Percentiles rank a stretch among this genome's conserved stretches.
Conservation (phyloP, 2,329 filamentous ascomycete genomes). For the Venturia asperata region DNA sequence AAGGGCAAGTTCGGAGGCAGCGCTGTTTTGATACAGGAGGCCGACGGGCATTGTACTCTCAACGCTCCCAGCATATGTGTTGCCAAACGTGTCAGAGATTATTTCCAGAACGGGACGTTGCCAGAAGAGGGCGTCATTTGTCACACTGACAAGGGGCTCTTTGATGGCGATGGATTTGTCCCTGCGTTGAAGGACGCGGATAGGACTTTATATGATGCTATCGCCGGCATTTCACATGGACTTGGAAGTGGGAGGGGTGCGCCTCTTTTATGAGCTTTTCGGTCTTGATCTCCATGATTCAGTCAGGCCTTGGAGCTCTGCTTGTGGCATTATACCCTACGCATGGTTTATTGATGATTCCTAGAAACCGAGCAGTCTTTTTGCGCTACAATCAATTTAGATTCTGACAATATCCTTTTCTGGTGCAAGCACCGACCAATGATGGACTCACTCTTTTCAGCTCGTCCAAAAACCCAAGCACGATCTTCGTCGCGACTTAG, state of each 20-base stretch:
- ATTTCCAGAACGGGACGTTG: conserved; percentile 38
- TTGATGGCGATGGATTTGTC: conserved; percentile 15
- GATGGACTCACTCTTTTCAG: no score
- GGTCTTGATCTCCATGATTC: neutral
- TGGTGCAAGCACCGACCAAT: no score
- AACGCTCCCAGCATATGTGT: conserved; percentile 33
- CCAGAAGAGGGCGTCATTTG: conserved; percentile 43
- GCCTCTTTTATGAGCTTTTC: neutral
- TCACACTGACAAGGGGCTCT: conserved; percentile 1
- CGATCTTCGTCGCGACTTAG: no score
- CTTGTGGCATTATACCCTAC: neutral
- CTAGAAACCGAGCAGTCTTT: no score
- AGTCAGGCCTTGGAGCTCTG: neutral
- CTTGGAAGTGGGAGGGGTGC: neutral
- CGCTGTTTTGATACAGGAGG: conserved; percentile 33
- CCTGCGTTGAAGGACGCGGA: neutral
- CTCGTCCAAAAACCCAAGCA: no score
- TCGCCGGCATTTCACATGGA: conserved; percentile 1
- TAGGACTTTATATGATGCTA: conserved; percentile 5
- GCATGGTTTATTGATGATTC: neutral
- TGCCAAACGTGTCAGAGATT: conserved; percentile 28
- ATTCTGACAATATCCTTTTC: no score
- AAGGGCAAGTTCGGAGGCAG: conserved; percentile 18
- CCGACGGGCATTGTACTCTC: conserved; percentile 42
- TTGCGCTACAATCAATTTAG: no score